phyloP scores from a whole-genome alignment of 2,329 filamentous ascomycete species.

The Trichoderma guizhouense region DNA sequence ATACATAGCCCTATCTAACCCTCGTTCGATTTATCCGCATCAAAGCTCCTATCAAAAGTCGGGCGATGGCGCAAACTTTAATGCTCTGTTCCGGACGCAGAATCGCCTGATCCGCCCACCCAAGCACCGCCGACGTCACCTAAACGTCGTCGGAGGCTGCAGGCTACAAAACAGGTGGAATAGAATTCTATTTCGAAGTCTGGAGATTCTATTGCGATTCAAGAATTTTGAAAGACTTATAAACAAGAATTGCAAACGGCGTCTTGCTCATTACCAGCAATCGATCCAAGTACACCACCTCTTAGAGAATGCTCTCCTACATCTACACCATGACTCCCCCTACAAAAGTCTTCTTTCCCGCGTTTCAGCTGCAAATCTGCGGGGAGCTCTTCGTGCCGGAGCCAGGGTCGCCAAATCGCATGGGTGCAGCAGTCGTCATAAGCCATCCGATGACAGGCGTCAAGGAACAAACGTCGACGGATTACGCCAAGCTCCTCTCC shows the following conservation, averaged over 20 bases:
- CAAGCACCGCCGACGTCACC: slow-evolving; percentile 14
- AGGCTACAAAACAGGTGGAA: neutral
- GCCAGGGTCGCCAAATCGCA: slow-evolving; percentile 1
- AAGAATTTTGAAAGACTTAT: neutral
- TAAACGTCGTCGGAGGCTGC: neutral
- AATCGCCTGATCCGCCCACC: neutral
- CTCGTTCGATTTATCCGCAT: neutral
- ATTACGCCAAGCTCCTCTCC: slow-evolving; percentile 32
- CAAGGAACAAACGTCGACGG: slow-evolving; percentile 38
- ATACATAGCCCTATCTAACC: neutral
- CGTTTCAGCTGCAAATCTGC: slow-evolving; percentile 9
- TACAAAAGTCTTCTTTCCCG: slow-evolving; percentile 8
- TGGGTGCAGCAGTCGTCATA: slow-evolving; percentile 26
- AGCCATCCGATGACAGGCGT: slow-evolving; percentile 32
- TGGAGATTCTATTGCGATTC: neutral
- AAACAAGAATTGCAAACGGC: neutral
- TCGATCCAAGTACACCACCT: neutral
- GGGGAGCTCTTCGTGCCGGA: slow-evolving; percentile 13
- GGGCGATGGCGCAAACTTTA: neutral
- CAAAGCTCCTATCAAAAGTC: neutral
- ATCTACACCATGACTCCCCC: neutral
- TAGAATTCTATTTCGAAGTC: neutral
- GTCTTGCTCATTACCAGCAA: neutral
- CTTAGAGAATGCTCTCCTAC: neutral
- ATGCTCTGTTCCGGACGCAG: neutral